Base-by-base conservation (phyloP, 495 filamentous ascomycete genomes). In the Penicillium pancosmium region DNA sequence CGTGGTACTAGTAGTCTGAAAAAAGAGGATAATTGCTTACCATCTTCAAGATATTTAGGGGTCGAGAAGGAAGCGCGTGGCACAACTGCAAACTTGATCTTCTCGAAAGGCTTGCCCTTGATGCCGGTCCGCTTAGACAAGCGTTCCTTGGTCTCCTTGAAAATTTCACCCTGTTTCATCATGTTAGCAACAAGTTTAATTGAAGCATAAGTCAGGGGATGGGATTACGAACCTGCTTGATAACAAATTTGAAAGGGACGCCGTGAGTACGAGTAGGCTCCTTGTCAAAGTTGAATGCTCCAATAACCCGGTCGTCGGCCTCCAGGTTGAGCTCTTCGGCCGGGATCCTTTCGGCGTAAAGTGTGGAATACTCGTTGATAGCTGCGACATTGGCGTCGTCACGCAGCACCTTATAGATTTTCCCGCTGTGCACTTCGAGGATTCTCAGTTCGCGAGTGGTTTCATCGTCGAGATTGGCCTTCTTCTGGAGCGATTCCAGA, bases 101-200 rank as follows among this genome's bases (percentile, higher is more conserved):
- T 99, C 73, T 99, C 94, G 61, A 98, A 94, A 55, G 91, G 91
- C 79, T 98, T 98, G 61, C 94, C 94, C 77, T 97, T 98, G 71
- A 99, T 86, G 12, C 92, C 92, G 3, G 90, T 96, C 50, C 94
- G 84, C 68, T 90, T 91, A 64, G 91, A 91, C 3, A 99, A 80
- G 21, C 94, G 86, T 66, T 93, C 87, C 77, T 92, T 96, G 51
- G 94, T 97, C 33, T 98, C 89, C 40, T 87, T 84, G 77, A 98
- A 99, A 36, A 80, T 73, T 68, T 98, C 94, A 35, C 87, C 90
- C 88, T 94, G 57, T 19, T 31, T 19, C 4, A 15, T 4, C 40
- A 21, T 23, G 55, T 78, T 36, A 81, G 67, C 35, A 63, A 18
- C 31, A 23, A 5, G 31, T 12, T 19, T 10, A 15, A 16, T n/a